Conservation (phyloP, 179 eudicot genomes). For the Beta macrorhiza region DNA sequence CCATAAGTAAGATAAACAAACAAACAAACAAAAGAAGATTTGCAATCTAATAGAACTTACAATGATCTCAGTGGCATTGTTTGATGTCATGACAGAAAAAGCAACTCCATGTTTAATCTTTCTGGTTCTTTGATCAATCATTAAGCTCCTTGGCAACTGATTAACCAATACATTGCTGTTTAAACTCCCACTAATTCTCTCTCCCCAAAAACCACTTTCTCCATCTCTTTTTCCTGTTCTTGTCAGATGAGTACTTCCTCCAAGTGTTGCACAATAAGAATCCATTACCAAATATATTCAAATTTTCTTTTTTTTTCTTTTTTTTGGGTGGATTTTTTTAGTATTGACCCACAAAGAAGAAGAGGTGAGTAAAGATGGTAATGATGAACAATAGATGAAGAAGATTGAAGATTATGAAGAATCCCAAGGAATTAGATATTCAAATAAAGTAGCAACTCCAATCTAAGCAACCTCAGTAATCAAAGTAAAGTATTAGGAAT, state of each 20-base stretch:
- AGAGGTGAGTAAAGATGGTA: conserved; percentile 13
- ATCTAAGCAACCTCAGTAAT: conserved; percentile 24
- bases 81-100: conserved; percentile 63
- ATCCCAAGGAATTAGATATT: background rate
- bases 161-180: conserved; percentile 40
- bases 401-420: conserved; percentile 22
- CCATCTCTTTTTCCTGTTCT: conserved; percentile 30
- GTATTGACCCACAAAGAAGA: conserved; percentile 26
- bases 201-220: conserved; percentile 59
- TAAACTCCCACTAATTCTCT: conserved; percentile 51
- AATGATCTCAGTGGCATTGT: conserved; percentile 55
- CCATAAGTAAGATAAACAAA: no score
- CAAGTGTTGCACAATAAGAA: conserved; percentile 55
- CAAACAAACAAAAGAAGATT: background rate
- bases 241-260: conserved; percentile 43
- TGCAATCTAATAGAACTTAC: conserved; percentile 38
- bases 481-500: conserved; percentile 25
- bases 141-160: conserved; percentile 42
- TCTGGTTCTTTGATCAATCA: conserved; percentile 34
- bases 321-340: background rate
- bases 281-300: conserved; percentile 40
- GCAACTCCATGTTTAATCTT: conserved; percentile 59
- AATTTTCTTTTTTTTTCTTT: background rate
- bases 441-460: conserved; percentile 23
- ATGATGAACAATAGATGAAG: background rate